A percentile compares a stretch with the other conserved stretches of the same genome.
phyloP scores from a whole-genome alignment of 1,284 basidiomycete genomes.

The Sporisorium scitamineum region DNA sequence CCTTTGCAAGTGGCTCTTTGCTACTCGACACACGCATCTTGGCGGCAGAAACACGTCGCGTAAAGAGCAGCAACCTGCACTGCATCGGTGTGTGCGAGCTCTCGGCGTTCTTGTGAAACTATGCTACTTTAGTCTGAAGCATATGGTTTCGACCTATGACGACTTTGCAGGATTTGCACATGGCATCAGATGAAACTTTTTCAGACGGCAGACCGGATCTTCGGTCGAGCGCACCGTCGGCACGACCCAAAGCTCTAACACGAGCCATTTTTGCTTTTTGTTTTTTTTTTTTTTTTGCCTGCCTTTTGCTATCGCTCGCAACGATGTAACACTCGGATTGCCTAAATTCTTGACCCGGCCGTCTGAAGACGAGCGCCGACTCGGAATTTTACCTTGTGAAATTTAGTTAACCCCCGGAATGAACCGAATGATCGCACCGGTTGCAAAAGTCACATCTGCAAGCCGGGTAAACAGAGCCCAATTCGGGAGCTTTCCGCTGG shows the following conservation, averaged over 20 bases:
- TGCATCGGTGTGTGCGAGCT: too few relatives aligned
- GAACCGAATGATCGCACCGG: conserved; percentile 29
- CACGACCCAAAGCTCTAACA: background rate
- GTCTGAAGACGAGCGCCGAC: background rate
- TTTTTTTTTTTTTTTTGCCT: background rate
- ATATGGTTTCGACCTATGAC: background rate
- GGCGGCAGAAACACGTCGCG: too few relatives aligned
- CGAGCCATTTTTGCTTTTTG: too few relatives aligned
- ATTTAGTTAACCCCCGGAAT: conserved; percentile 9
- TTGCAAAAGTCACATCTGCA: background rate
- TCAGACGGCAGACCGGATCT: background rate
- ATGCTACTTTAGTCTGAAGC: too few relatives aligned
- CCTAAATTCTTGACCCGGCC: background rate
- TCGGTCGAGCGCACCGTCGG: conserved; percentile 3
- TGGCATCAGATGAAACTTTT: background rate
- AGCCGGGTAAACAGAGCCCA: background rate
- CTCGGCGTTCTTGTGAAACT: too few relatives aligned
- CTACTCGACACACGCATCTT: too few relatives aligned
- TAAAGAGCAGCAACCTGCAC: background rate
- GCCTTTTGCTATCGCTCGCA: background rate
- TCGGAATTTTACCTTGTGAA: background rate
- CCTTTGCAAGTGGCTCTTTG: too few relatives aligned
- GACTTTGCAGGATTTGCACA: too few relatives aligned
- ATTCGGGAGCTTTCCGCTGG: conserved; percentile 23
- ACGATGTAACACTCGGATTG: background rate